phyloP scores from a whole-genome alignment of 306 rosid species.

The Cicer arietinum region DNA sequence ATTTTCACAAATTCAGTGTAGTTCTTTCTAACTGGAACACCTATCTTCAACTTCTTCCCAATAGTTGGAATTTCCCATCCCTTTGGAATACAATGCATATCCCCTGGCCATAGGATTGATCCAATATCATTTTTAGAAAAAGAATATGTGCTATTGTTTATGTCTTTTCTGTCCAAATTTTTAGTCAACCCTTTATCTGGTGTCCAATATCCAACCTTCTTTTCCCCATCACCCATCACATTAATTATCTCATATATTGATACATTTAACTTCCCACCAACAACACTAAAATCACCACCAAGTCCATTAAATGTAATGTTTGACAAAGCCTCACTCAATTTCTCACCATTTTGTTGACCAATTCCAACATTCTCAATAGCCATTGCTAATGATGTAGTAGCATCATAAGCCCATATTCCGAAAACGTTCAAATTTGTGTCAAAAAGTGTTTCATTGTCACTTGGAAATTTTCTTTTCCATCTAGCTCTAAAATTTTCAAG shows the following conservation, averaged over 20 bases:
- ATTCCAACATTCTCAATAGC: conserved; percentile 54
- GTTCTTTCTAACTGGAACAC: conserved; percentile 46
- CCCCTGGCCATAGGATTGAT: conserved; percentile 65
- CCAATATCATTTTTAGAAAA: conserved; percentile 39
- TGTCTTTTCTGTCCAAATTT: conserved; percentile 6
- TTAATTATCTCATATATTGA: conserved; percentile 53
- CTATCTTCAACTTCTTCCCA: conserved; percentile 51
- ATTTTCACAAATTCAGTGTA: conserved; percentile 47
- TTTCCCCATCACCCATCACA: conserved; percentile 52
- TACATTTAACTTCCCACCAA: conserved; percentile 47
- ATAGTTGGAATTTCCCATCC: conserved; percentile 61
- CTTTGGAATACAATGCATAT: conserved; percentile 42
- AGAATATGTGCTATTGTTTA: not conserved
- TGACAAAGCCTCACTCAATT: conserved; percentile 43
- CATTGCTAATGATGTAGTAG: conserved; percentile 63
- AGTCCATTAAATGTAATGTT: conserved; percentile 50
- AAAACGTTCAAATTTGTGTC: conserved; percentile 40
- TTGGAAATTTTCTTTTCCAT: conserved; percentile 53
- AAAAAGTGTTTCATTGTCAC: conserved; percentile 39
- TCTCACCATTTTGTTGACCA: conserved; percentile 41
- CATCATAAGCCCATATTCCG: conserved; percentile 74
- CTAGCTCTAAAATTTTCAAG: conserved; percentile 45
- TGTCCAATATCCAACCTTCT: conserved; percentile 60
- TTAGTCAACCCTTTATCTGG: conserved; percentile 47
- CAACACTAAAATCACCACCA: conserved; percentile 52